phyloP scores from a whole-genome alignment of 2,329 filamentous ascomycete species.

The Epichloe gansuensis region DNA sequence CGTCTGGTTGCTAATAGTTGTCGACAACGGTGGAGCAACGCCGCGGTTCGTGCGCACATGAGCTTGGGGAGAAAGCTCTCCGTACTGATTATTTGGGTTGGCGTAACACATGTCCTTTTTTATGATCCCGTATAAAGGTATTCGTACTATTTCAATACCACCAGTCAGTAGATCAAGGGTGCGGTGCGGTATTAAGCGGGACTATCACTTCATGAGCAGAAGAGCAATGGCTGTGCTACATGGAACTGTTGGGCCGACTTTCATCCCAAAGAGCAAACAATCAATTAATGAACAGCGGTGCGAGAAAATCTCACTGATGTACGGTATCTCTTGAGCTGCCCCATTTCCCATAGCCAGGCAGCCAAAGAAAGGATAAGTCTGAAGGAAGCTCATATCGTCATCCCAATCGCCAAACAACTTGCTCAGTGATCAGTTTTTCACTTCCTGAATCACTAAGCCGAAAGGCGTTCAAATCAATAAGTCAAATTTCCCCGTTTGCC shows the following conservation, averaged over 20 bases:
- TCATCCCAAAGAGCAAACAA: not conserved
- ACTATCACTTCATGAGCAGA: not conserved
- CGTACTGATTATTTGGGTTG: too few species aligned
- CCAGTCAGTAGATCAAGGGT: not conserved
- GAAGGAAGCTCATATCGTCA: constrained; percentile 15
- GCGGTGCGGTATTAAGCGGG: not conserved
- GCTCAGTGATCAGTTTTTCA: constrained; percentile 10
- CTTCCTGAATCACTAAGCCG: not conserved
- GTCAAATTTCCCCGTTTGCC: not conserved
- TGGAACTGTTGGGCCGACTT: not conserved
- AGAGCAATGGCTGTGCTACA: not conserved
- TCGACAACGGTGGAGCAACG: too few species aligned
- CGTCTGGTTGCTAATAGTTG: too few species aligned
- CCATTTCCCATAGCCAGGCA: not conserved
- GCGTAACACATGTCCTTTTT: too few species aligned
- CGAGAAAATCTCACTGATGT: not conserved
- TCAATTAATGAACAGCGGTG: not conserved
- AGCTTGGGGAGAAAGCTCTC: not conserved
- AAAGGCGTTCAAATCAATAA: not conserved
- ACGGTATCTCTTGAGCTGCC: not conserved
- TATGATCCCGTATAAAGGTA: too few species aligned
- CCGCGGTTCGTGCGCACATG: not conserved
- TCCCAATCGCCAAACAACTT: constrained; percentile 19
- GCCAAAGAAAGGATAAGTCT: constrained; percentile 6
- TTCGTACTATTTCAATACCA: not conserved